These are phyloP conservation scores for Populus tremula DNA, from an alignment of 345 rosid genomes.

Conservation along the genomic window DNA sequence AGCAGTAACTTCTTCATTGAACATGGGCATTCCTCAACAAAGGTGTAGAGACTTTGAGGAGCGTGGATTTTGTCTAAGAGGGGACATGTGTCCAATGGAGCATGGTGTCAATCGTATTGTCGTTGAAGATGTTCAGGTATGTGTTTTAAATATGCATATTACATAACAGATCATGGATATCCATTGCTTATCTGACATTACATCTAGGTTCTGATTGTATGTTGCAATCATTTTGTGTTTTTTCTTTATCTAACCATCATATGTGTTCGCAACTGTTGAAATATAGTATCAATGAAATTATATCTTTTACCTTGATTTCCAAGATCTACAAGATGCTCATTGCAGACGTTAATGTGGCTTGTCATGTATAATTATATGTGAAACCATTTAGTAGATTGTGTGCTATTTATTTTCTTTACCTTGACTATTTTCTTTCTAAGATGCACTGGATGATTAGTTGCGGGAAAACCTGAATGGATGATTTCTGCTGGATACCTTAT, in stretches of 20 bases:
- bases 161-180: background rate
- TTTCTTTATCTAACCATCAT: background rate
- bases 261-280: background rate
- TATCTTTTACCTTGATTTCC: background rate
- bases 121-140: constrained; percentile 97
- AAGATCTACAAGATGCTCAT: background rate
- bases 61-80: constrained; percentile 97
- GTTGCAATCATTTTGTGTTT: background rate
- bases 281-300: background rate
- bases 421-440: constrained; percentile 3
- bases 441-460: constrained; percentile 5
- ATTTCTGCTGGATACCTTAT: background rate
- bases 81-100: constrained; percentile 99
- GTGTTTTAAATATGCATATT: background rate
- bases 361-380: background rate
- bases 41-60: constrained; percentile 98
- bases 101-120: constrained; percentile 98
- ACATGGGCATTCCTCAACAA: constrained; percentile 73
- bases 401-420: background rate
- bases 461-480: background rate
- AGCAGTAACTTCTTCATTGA: constrained; percentile 52
- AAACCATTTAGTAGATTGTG: background rate
- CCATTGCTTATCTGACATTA: background rate
- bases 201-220: background rate
- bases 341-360: background rate